A percentile compares a stretch with the other conserved stretches of the same genome.
Conservation (phyloP, 1,284 basidiomycete species). For the Naganishia liquefaciens region DNA sequence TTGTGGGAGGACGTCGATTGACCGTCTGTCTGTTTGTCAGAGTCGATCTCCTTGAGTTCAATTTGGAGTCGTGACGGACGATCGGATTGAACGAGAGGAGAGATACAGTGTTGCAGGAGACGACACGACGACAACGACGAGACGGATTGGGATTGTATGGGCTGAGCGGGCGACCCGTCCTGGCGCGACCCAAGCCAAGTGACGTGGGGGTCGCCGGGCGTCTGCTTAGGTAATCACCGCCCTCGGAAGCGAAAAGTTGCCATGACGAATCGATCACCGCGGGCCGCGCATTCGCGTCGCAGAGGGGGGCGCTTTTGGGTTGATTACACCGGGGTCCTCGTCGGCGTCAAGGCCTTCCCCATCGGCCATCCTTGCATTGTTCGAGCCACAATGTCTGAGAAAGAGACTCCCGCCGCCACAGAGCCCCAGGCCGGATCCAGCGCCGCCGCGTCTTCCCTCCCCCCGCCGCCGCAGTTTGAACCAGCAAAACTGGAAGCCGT, state of each 20-base stretch:
- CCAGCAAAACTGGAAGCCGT: conserved; percentile 53
- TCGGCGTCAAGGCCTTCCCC: neutral
- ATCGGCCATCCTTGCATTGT: conserved; percentile 17
- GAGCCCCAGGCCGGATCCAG: conserved; percentile 32
- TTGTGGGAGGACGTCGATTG: conserved; percentile 36
- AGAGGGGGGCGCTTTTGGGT: neutral
- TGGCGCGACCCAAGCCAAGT: conserved; percentile 11
- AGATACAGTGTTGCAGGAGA: neutral
- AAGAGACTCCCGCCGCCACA: conserved; percentile 29
- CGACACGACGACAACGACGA: neutral
- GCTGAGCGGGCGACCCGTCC: too few relatives aligned
- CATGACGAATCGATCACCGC: conserved; percentile 21
- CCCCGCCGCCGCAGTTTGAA: conserved; percentile 40
- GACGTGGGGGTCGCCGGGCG: conserved; percentile 4
- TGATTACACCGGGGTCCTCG: neutral
- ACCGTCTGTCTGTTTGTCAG: conserved; percentile 4
- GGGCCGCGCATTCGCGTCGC: conserved; percentile 17
- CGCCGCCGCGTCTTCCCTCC: conserved; percentile 32
- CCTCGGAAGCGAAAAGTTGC: neutral
- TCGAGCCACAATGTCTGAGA: conserved; percentile 38
- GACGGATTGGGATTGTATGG: neutral
- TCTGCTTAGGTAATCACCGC: neutral
- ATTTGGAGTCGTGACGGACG: neutral
- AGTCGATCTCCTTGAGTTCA: neutral
- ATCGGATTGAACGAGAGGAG: conserved; percentile 1